Percentiles rank a stretch among this genome's conserved stretches.
Evolutionary conservation across 805 yeast species (phyloP).

Genomic region (Pichia nanzhaoensis): DNA sequence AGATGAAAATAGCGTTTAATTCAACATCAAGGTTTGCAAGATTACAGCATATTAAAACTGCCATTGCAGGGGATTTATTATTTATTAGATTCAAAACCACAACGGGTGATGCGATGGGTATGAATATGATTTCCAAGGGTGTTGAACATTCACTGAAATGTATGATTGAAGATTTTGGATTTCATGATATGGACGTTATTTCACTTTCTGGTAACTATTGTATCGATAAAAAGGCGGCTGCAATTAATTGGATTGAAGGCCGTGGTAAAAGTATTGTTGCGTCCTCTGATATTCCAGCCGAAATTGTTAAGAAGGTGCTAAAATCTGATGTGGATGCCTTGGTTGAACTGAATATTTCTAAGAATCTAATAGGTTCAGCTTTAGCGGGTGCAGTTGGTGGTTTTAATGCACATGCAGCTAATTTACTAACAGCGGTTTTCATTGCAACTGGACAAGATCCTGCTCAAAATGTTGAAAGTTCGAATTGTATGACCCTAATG

Average conservation of each 20-base stretch:
- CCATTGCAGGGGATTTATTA: slow-evolving; percentile 86
- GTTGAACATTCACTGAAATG: slow-evolving; percentile 79
- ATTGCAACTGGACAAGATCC: slow-evolving; percentile 99
- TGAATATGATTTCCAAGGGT: slow-evolving; percentile 99
- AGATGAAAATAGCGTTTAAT: slow-evolving; percentile 82
- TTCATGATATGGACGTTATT: slow-evolving; percentile 87
- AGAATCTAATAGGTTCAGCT: slow-evolving; percentile 92
- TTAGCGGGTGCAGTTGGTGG: slow-evolving; percentile 99
- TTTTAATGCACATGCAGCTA: slow-evolving; percentile 97
- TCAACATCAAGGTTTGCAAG: slow-evolving; percentile 97
- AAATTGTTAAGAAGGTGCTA: slow-evolving; percentile 71
- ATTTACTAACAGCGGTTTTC: slow-evolving; percentile 87
- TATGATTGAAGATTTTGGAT: slow-evolving; percentile 85
- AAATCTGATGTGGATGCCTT: slow-evolving; percentile 90
- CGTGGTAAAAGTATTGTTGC: slow-evolving; percentile 98
- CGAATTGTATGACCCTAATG: slow-evolving; percentile 96
- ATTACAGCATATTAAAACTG: slow-evolving; percentile 82
- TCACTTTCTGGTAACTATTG: slow-evolving; percentile 97
- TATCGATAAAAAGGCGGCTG: slow-evolving; percentile 96
- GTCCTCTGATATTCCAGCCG: slow-evolving; percentile 83
- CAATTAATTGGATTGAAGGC: slow-evolving; percentile 98
- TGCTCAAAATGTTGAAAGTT: slow-evolving; percentile 97
- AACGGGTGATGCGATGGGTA: slow-evolving; percentile 99
- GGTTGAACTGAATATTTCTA: slow-evolving; percentile 81
- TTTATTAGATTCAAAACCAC: slow-evolving; percentile 95